Percentiles rank a stretch among this genome's conserved stretches.
Conservation (phyloP, 2,329 filamentous ascomycete species). For the Zasmidium citrigriseum region DNA sequence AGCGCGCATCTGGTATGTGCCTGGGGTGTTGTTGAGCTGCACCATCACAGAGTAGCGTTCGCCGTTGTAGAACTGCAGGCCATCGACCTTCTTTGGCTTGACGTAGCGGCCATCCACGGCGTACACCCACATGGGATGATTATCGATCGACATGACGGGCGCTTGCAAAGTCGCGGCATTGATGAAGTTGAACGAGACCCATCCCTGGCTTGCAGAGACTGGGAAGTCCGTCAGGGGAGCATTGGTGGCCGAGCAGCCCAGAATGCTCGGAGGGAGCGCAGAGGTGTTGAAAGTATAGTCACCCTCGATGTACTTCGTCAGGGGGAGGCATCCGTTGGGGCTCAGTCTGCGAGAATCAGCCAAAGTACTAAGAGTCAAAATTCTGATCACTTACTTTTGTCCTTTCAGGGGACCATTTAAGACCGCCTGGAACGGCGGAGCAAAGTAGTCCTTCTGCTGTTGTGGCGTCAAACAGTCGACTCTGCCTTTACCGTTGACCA, state of each 20-base stretch:
- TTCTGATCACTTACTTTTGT: too few species aligned
- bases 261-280: not conserved
- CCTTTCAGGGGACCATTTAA: not conserved
- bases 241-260: not conserved
- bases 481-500: conserved; percentile 18
- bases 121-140: conserved; percentile 21
- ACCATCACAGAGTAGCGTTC: conserved; percentile 56
- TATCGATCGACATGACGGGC: conserved; percentile 17
- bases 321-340: conserved; percentile 1
- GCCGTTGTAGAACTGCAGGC: conserved; percentile 52
- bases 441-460: not conserved
- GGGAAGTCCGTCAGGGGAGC: conserved; percentile 1
- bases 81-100: conserved; percentile 49
- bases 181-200: conserved; percentile 20
- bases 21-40: conserved; percentile 45
- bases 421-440: not conserved
- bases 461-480: not conserved
- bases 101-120: conserved; percentile 44
- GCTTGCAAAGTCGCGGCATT: conserved; percentile 10
- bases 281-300: not conserved
- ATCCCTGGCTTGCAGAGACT: conserved; percentile 14
- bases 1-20: conserved; percentile 24
- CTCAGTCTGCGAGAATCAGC: too few species aligned
- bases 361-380: too few species aligned
- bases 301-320: not conserved